phyloP scores from a whole-genome alignment of 768 basidiomycete genomes.

The Erythrobasidium yunnanense region DNA sequence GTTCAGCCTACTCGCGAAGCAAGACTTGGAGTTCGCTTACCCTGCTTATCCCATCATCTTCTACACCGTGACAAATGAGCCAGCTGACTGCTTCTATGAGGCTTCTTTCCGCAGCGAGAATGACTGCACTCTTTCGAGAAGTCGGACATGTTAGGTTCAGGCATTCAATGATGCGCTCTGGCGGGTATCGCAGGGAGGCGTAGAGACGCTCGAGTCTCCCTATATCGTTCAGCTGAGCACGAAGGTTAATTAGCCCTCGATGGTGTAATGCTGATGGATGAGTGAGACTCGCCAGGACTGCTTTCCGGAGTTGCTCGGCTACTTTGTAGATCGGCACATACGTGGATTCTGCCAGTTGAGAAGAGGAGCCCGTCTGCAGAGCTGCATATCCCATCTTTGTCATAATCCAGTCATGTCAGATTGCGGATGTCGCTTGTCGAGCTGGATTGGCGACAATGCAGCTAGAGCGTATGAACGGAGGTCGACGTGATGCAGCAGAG shows the following conservation, averaged over 20 bases:
- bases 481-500: too few relatives aligned
- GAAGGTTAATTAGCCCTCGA: neutral
- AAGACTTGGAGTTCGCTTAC: neutral
- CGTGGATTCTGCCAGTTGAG: too few relatives aligned
- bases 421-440: too few relatives aligned
- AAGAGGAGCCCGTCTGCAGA: too few relatives aligned
- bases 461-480: too few relatives aligned
- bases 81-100: neutral
- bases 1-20: neutral
- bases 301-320: neutral
- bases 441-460: too few relatives aligned
- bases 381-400: too few relatives aligned
- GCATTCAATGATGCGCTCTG: conserved; percentile 3
- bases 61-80: conserved; percentile 9
- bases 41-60: conserved; percentile 18
- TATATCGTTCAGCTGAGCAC: neutral
- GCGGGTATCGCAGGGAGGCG: neutral
- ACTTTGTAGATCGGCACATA: conserved; percentile 6
- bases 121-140: neutral
- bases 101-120: conserved; percentile 3
- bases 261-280: neutral
- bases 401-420: too few relatives aligned
- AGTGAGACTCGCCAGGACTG: neutral
- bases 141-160: neutral
- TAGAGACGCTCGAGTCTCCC: conserved; percentile 7